Conservation (phyloP, 2,329 filamentous ascomycete species). For the Madurella mycetomatis region DNA sequence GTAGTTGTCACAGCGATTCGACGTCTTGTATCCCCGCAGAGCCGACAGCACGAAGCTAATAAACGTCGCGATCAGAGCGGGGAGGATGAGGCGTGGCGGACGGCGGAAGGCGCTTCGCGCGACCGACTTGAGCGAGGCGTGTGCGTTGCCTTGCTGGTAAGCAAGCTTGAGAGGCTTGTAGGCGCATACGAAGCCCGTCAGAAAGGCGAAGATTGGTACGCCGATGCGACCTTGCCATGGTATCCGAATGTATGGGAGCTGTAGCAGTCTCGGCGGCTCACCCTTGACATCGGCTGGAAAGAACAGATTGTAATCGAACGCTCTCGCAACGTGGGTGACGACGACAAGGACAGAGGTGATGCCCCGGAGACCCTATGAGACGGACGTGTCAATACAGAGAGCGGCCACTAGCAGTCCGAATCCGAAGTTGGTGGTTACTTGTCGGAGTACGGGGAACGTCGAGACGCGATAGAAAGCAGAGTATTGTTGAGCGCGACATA, state of each 20-base stretch:
- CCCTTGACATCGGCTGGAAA: slow-evolving; percentile 42
- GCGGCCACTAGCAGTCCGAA: no score
- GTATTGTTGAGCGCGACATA: slow-evolving; percentile 8
- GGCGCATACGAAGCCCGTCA: slow-evolving; percentile 53
- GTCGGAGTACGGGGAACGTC: no score
- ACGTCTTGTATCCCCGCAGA: slow-evolving; percentile 44
- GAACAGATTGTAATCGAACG: slow-evolving; percentile 49
- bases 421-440: no score
- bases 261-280: slow-evolving; percentile 41
- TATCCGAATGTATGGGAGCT: slow-evolving; percentile 51
- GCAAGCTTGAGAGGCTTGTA: slow-evolving; percentile 50
- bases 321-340: slow-evolving; percentile 48
- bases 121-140: slow-evolving; percentile 42
- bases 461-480: no score
- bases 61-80: slow-evolving; percentile 46
- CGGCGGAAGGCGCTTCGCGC: slow-evolving; percentile 51
- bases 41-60: slow-evolving; percentile 47
- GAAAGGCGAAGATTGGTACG: slow-evolving; percentile 52
- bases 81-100: slow-evolving; percentile 47
- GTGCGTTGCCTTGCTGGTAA: slow-evolving; percentile 39
- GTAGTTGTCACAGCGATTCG: slow-evolving; percentile 43
- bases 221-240: slow-evolving; percentile 51
- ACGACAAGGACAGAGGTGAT: slow-evolving; percentile 51
- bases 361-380: slow-evolving; percentile 44
- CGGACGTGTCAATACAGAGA: background rate